Conservation (phyloP, 1,139 yeast genomes). For the Lodderomyces elongisporus region DNA sequence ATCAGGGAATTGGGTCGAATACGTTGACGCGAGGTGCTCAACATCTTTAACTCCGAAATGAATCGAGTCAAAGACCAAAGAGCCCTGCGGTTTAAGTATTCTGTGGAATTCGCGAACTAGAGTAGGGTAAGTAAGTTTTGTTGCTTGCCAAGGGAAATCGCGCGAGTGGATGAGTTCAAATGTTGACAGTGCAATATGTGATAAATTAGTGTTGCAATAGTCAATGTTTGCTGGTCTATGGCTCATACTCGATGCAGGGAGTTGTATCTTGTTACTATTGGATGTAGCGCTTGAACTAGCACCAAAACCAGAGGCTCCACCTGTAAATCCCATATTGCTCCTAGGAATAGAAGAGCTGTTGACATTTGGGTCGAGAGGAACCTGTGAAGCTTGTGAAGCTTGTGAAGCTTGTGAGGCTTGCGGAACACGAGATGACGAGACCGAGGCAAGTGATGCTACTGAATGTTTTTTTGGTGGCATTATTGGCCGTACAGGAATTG, state of each 20-base stretch:
- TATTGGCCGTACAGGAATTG: constrained; percentile 9
- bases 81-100: constrained; percentile 34
- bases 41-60: constrained; percentile 16
- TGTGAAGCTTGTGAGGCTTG: too few relatives aligned
- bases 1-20: constrained; percentile 8
- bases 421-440: neutral
- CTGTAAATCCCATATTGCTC: too few relatives aligned
- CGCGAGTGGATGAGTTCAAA: constrained; percentile 36
- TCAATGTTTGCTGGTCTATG: constrained; percentile 37
- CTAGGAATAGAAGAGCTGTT: too few relatives aligned
- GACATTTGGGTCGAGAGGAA: too few relatives aligned
- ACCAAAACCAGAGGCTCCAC: too few relatives aligned
- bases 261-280: too few relatives aligned
- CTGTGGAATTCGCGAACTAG: constrained; percentile 32
- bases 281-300: too few relatives aligned
- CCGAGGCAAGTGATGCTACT: constrained; percentile 15
- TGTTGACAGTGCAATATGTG: constrained; percentile 25
- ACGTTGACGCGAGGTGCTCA: constrained; percentile 13
- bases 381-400: too few relatives aligned
- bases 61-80: constrained; percentile 29
- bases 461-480: neutral
- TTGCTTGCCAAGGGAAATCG: constrained; percentile 32
- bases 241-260: constrained; percentile 8
- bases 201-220: constrained; percentile 26
- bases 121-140: constrained; percentile 21